Conservation (phyloP, 169 alveolate species). For the Eimeria nieschulzi region DNA sequence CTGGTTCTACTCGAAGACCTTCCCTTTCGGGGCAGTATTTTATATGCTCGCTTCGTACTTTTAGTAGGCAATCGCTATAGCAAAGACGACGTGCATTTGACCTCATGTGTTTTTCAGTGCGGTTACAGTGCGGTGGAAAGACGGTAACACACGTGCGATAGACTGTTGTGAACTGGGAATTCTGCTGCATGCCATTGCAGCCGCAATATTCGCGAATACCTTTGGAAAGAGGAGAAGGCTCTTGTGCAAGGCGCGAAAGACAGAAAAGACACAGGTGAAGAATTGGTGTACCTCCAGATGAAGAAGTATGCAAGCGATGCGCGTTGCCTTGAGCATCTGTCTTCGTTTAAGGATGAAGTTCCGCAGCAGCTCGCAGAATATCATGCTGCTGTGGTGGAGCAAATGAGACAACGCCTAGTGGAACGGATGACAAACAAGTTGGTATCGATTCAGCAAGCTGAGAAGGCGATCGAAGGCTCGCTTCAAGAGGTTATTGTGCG, state of each 20-base stretch:
- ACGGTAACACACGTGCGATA: neutral
- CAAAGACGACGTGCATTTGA: too few relatives aligned
- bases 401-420: constrained; percentile 51
- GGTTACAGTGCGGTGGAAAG: neutral
- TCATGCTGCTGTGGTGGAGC: constrained; percentile 71
- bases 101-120: too few relatives aligned
- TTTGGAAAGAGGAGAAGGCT: constrained; percentile 87
- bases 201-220: constrained; percentile 82
- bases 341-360: constrained; percentile 75
- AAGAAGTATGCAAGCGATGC: constrained; percentile 79
- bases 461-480: constrained; percentile 71
- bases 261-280: constrained; percentile 85
- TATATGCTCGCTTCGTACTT: constrained; percentile 90
- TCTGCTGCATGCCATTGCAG: constrained; percentile 71
- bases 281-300: constrained; percentile 84
- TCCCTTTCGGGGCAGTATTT: constrained; percentile 90
- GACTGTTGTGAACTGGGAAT: neutral
- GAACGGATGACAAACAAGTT: constrained; percentile 68
- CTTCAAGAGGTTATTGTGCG: constrained; percentile 77
- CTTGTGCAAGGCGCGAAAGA: constrained; percentile 83
- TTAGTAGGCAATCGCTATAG: constrained; percentile 79
- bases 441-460: constrained; percentile 75
- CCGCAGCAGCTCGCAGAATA: constrained; percentile 73
- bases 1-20: constrained; percentile 89
- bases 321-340: constrained; percentile 77